Evolutionary conservation across 495 filamentous ascomycete genomes (phyloP).

Genomic region (Xylaria venustula): DNA sequence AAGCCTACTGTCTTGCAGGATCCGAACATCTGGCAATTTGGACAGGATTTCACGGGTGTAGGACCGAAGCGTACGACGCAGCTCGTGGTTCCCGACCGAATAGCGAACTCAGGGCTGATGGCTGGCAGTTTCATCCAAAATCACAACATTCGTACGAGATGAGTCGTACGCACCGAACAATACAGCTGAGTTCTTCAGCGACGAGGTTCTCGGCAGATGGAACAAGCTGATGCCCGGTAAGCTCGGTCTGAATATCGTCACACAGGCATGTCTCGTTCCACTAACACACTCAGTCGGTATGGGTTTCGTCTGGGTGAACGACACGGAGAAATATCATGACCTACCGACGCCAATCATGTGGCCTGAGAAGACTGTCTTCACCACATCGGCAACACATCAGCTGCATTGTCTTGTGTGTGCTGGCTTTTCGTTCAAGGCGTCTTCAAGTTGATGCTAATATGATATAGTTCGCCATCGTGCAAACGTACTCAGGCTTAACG

Average conservation of each 20-base stretch:
- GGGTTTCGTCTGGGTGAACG: constrained; percentile 48
- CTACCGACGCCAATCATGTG: constrained; percentile 45
- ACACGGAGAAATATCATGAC: constrained; percentile 44
- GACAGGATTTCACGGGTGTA: constrained; percentile 42
- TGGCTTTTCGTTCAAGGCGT: not conserved
- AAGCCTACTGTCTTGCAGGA: constrained; percentile 18
- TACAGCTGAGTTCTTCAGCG: constrained; percentile 46
- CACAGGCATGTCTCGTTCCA: not conserved
- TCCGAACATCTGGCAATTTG: constrained; percentile 36
- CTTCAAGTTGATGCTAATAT: not conserved
- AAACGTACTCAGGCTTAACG: constrained; percentile 44
- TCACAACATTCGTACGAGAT: constrained; percentile 42
- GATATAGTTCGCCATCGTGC: constrained; percentile 40
- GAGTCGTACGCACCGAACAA: constrained; percentile 45
- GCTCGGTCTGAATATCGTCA: not conserved
- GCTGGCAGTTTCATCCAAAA: constrained; percentile 33
- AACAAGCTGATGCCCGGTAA: constrained; percentile 44
- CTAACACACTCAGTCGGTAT: constrained; percentile 34
- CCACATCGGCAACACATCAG: constrained; percentile 46
- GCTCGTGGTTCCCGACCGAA: not conserved
- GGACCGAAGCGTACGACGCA: constrained; percentile 25
- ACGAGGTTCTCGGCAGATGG: constrained; percentile 41
- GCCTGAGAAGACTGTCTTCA: constrained; percentile 49
- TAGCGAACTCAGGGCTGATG: not conserved
- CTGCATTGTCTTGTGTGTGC: constrained; percentile 40